A percentile compares a stretch with the other conserved stretches of the same genome.
Conservation (phyloP, 1,284 basidiomycete genomes). For the Leccinum subatratum region DNA sequence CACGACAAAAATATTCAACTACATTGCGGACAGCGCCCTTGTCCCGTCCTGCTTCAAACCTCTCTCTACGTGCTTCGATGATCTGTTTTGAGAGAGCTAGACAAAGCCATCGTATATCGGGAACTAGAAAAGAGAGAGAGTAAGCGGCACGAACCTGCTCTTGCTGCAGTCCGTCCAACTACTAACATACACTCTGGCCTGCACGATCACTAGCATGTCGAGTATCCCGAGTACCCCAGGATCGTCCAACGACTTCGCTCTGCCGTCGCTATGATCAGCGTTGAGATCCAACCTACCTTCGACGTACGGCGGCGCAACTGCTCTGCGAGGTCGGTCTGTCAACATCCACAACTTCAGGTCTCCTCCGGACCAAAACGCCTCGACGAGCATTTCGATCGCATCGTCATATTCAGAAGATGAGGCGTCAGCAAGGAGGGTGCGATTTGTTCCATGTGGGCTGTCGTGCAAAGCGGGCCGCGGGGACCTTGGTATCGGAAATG, state of each 20-base stretch:
- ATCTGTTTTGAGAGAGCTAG: slow-evolving; percentile 28
- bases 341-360: slow-evolving; percentile 38
- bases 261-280: not conserved
- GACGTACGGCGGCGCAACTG: slow-evolving; percentile 24
- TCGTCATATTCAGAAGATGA: slow-evolving; percentile 36
- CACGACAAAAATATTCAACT: slow-evolving; percentile 27
- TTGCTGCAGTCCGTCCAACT: slow-evolving; percentile 39
- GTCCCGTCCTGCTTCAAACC: slow-evolving; percentile 9
- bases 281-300: slow-evolving; percentile 26
- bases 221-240: slow-evolving; percentile 44
- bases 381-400: slow-evolving; percentile 39
- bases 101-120: not conserved
- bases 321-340: slow-evolving; percentile 38
- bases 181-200: slow-evolving; percentile 44
- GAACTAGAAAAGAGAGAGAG: not conserved
- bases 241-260: slow-evolving; percentile 36
- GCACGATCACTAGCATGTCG: slow-evolving; percentile 44
- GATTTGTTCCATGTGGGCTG: slow-evolving; percentile 31
- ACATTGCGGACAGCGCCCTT: slow-evolving; percentile 19
- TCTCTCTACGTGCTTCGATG: slow-evolving; percentile 21
- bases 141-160: slow-evolving; percentile 31
- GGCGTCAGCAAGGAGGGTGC: slow-evolving; percentile 27
- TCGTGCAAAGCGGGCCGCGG: not conserved
- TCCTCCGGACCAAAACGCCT: slow-evolving; percentile 40
- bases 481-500: not conserved